Evolutionary conservation across 495 filamentous ascomycete species (phyloP).

Genomic region (Bombardia bombarda): DNA sequence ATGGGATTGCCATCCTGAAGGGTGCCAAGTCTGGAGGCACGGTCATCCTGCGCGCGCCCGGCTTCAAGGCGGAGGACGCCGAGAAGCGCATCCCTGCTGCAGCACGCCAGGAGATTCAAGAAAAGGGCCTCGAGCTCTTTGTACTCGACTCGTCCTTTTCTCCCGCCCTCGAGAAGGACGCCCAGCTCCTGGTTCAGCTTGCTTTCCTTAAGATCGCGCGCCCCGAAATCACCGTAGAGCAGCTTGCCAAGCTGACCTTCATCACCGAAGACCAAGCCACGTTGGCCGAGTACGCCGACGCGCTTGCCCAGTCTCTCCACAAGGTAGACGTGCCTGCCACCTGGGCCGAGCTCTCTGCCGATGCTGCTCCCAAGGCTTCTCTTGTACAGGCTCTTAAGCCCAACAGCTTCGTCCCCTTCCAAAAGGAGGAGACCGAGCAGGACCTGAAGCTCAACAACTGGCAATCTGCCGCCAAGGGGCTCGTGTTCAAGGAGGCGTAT

Average conservation of each 20-base stretch:
- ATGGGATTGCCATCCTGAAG: slow-evolving; percentile 62
- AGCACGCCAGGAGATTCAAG: slow-evolving; percentile 58
- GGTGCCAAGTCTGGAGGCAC: slow-evolving; percentile 64
- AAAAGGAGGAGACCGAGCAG: slow-evolving; percentile 66
- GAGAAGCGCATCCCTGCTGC: slow-evolving; percentile 74
- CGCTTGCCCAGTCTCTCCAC: slow-evolving; percentile 61
- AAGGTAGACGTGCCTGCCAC: slow-evolving; percentile 65
- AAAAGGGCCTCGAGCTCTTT: slow-evolving; percentile 60
- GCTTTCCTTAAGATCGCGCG: slow-evolving; percentile 72
- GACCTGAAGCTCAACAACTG: slow-evolving; percentile 60
- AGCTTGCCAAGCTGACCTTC: slow-evolving; percentile 23
- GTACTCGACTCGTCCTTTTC: slow-evolving; percentile 63
- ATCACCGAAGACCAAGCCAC: slow-evolving; percentile 33
- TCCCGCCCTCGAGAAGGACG: slow-evolving; percentile 55
- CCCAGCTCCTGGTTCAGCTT: slow-evolving; percentile 58
- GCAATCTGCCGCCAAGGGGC: slow-evolving; percentile 74
- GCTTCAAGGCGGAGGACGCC: slow-evolving; percentile 75
- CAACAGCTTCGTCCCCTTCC: slow-evolving; percentile 77
- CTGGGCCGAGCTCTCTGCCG: slow-evolving; percentile 64
- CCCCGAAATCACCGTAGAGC: slow-evolving; percentile 49
- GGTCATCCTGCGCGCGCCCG: slow-evolving; percentile 66
- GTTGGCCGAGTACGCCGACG: slow-evolving; percentile 53
- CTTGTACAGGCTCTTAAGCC: slow-evolving; percentile 55
- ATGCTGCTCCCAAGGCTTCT: slow-evolving; percentile 33
- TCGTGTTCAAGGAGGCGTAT: slow-evolving; percentile 93